Base-by-base conservation (phyloP, 495 filamentous ascomycete species). In the Patellaria atrata region DNA sequence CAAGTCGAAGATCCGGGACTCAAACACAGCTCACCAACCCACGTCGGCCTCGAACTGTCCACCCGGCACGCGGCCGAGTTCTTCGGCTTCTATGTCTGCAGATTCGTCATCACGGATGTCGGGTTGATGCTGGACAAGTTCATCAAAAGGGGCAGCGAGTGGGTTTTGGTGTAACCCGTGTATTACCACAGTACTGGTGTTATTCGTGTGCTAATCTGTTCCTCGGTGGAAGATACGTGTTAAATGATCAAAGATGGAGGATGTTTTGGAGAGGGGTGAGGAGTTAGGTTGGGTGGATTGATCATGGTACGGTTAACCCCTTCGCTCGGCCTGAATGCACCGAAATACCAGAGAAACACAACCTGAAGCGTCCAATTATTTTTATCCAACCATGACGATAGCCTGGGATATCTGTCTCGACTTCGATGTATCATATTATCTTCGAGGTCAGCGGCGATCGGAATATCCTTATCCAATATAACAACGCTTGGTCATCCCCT, bases 21-120 rank as follows among this genome's bases (percentile, higher is more conserved):
- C 25, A 79, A 79, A 47, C 82, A 87, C 61, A 71, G 71, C 12
- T 75, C 70, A 35, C 79, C 75, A 44, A 92, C 86, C 17, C 83
- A 93, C 47, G 83, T 96, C 33, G 91, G 89, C 12, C 67, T 97
- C 19, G 91, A 97, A 56, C 69, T 96, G 12, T 84, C 82, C 55
- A 82, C 82, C 19, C 73, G 85, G 13, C 87, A 94, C 58, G 91
- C 89, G 7, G 82, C 91, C 20, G 89, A 96, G 51, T 97, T 97
- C 60, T 97, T 97, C 55, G 86, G 77, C 19, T 94, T 97, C 57
- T 96, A 84, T 53, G 67, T 97, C 12, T 94, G 87, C 56, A 81
- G 91, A 11, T 97, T 96, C 53, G 84, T 83, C 19, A 57, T 96
- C 29, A 64, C 77, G 5, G 89, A 97, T 57, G 61, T 97, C 40